These are phyloP conservation scores for Alternaria gansuensis DNA, from an alignment of 2,329 filamentous ascomycete species.

Conservation along the genomic window DNA sequence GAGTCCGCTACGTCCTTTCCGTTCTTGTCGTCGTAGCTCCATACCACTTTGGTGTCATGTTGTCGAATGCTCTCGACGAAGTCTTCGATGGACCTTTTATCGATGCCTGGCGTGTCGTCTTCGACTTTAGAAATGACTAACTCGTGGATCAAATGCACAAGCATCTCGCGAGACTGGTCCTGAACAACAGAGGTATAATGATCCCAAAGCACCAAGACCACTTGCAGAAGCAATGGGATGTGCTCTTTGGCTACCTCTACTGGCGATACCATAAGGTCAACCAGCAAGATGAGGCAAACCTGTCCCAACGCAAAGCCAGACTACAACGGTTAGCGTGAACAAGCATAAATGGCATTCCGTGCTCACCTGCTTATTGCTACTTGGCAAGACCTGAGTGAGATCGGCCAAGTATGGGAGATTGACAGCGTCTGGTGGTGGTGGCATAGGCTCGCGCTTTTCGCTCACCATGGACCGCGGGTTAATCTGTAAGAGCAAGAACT, in stretches of 20 bases:
- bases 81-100: slow-evolving; percentile 81
- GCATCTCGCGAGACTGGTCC: slow-evolving; percentile 96
- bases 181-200: slow-evolving; percentile 95
- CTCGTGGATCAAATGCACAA: slow-evolving; percentile 96
- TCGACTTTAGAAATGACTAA: slow-evolving; percentile 83
- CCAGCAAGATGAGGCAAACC: slow-evolving; percentile 88
- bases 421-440: slow-evolving; percentile 73
- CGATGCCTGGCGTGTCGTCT: slow-evolving; percentile 70
- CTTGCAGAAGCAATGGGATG: slow-evolving; percentile 86
- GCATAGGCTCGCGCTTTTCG: slow-evolving; percentile 69
- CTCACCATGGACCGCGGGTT: slow-evolving; percentile 97
- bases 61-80: slow-evolving; percentile 86
- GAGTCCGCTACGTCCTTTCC: slow-evolving; percentile 74
- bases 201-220: slow-evolving; percentile 94
- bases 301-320: slow-evolving; percentile 91
- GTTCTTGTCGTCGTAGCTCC: slow-evolving; percentile 93
- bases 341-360: neutral
- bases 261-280: slow-evolving; percentile 94
- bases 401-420: slow-evolving; percentile 87
- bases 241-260: slow-evolving; percentile 80
- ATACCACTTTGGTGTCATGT: slow-evolving; percentile 84
- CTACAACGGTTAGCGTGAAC: slow-evolving; percentile 46
- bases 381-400: slow-evolving; percentile 39
- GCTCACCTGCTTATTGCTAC: slow-evolving; percentile 45
- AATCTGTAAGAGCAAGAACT: slow-evolving; percentile 91